Percentiles rank a stretch among this genome's conserved stretches.
Evolutionary conservation across 768 basidiomycete genomes (phyloP).

Genomic region (Amyloporia xantha): DNA sequence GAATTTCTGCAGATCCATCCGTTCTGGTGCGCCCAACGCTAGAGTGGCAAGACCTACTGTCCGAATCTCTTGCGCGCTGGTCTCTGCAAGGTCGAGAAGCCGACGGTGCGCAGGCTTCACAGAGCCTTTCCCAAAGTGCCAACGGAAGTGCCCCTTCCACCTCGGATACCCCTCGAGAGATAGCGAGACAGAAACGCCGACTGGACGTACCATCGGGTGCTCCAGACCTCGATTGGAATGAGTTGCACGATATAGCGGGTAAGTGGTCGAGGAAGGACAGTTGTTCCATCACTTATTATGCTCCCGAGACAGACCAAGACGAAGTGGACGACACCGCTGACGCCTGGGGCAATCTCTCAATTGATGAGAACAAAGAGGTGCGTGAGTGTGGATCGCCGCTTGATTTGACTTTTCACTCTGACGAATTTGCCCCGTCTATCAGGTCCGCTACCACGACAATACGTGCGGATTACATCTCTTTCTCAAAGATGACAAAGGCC

Average conservation of each 20-base stretch:
- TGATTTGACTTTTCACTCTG: background rate
- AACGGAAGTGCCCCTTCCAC: no score
- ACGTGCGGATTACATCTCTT: constrained; percentile 70
- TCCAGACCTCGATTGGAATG: constrained; percentile 1
- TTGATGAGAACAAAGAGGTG: constrained; percentile 75
- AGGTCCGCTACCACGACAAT: constrained; percentile 84
- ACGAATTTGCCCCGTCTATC: background rate
- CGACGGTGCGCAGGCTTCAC: background rate
- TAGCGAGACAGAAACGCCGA: constrained; percentile 41
- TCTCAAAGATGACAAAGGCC: constrained; percentile 55
- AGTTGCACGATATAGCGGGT: background rate
- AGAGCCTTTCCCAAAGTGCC: background rate
- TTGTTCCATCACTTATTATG: no score
- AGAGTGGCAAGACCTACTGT: constrained; percentile 72
- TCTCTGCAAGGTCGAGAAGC: constrained; percentile 1
- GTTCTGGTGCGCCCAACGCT: constrained; percentile 39
- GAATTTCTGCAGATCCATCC: constrained; percentile 8
- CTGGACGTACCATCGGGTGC: constrained; percentile 23
- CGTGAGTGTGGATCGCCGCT: background rate
- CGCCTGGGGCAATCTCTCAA: constrained; percentile 61
- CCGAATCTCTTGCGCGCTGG: constrained; percentile 41
- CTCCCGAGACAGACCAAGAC: constrained; percentile 17
- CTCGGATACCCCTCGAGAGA: constrained; percentile 14
- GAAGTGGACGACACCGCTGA: constrained; percentile 37
- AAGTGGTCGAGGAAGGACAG: no score